A percentile compares a stretch with the other conserved stretches of the same genome.
Evolutionary conservation across 305 asterid species (phyloP).

Genomic region (Plantago coronopus): DNA sequence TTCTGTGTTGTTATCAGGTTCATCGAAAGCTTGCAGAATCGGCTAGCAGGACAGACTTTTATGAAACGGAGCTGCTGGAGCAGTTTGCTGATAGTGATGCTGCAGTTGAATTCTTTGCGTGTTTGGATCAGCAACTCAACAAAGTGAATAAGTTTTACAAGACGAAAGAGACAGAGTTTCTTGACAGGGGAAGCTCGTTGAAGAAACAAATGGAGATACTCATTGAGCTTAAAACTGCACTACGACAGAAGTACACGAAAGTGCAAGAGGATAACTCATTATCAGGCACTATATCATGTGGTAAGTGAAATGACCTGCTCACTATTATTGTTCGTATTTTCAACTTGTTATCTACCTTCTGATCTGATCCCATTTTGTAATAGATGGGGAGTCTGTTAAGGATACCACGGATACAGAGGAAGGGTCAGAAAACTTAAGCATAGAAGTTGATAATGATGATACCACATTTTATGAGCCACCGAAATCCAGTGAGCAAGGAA

Average conservation of each 20-base stretch:
- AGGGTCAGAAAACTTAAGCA: constrained; percentile 33
- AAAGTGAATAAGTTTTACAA: constrained; percentile 78
- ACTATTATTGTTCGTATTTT: too few species aligned
- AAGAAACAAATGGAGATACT: constrained; percentile 81
- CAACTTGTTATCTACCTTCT: neutral
- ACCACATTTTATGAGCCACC: constrained; percentile 30
- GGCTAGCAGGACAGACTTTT: constrained; percentile 46
- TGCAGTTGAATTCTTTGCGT: constrained; percentile 60
- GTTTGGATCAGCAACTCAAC: constrained; percentile 75
- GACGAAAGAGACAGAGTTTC: constrained; percentile 69
- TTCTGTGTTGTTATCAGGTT: constrained; percentile 36
- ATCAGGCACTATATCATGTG: constrained; percentile 76
- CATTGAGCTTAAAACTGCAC: constrained; percentile 50
- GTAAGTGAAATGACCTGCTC: constrained; percentile 25
- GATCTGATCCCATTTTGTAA: constrained; percentile 8
- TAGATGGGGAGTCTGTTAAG: constrained; percentile 60
- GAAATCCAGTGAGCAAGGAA: constrained; percentile 38
- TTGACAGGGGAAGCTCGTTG: constrained; percentile 71
- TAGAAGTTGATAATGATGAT: constrained; percentile 29
- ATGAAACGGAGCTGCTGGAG: constrained; percentile 73
- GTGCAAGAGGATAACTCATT: constrained; percentile 63
- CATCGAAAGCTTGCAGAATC: constrained; percentile 52
- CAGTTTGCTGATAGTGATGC: constrained; percentile 64
- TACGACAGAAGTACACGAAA: constrained; percentile 32
- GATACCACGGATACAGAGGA: constrained; percentile 44